These are phyloP conservation scores for Mrakia blollopis DNA, from an alignment of 768 basidiomycete genomes.

Conservation along the genomic window DNA sequence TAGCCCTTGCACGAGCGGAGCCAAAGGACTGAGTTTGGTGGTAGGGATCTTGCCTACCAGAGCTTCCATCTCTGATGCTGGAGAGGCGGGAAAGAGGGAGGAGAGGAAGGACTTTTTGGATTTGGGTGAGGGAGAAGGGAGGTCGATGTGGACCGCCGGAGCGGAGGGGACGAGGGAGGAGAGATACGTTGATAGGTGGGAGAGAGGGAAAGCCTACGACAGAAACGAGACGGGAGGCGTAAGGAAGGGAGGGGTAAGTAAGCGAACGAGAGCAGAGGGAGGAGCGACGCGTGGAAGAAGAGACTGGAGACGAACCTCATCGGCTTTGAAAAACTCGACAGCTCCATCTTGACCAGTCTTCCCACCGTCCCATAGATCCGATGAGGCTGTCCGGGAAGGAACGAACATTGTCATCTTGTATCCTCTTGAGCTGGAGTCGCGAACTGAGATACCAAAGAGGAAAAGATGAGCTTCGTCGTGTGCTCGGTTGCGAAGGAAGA, in stretches of 20 bases:
- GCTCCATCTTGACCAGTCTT: slow-evolving; percentile 65
- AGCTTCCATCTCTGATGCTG: slow-evolving; percentile 48
- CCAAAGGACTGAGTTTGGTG: slow-evolving; percentile 54
- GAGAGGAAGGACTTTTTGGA: slow-evolving; percentile 32
- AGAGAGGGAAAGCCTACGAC: slow-evolving; percentile 26
- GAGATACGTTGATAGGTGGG: slow-evolving; percentile 11
- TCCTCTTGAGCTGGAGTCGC: slow-evolving; percentile 56
- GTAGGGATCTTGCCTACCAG: slow-evolving; percentile 58
- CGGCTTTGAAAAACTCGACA: slow-evolving; percentile 65
- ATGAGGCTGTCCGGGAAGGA: slow-evolving; percentile 62
- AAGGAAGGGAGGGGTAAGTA: no score
- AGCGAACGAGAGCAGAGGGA: slow-evolving; percentile 35
- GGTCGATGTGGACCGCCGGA: slow-evolving; percentile 50
- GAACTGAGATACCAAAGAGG: neutral
- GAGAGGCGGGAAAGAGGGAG: slow-evolving; percentile 39
- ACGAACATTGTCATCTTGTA: slow-evolving; percentile 86
- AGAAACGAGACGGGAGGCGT: no score
- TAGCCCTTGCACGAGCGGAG: slow-evolving; percentile 64
- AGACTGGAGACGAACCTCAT: slow-evolving; percentile 58
- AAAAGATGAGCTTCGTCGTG: neutral
- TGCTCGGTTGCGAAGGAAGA: neutral
- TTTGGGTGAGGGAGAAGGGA: slow-evolving; percentile 37
- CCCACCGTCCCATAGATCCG: slow-evolving; percentile 91
- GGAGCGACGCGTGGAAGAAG: slow-evolving; percentile 55
- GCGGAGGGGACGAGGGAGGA: slow-evolving; percentile 4